A percentile compares a stretch with the other conserved stretches of the same genome.
Evolutionary conservation across 2,329 filamentous ascomycete species (phyloP).

Genomic region (Aureobasidium melanogenum): DNA sequence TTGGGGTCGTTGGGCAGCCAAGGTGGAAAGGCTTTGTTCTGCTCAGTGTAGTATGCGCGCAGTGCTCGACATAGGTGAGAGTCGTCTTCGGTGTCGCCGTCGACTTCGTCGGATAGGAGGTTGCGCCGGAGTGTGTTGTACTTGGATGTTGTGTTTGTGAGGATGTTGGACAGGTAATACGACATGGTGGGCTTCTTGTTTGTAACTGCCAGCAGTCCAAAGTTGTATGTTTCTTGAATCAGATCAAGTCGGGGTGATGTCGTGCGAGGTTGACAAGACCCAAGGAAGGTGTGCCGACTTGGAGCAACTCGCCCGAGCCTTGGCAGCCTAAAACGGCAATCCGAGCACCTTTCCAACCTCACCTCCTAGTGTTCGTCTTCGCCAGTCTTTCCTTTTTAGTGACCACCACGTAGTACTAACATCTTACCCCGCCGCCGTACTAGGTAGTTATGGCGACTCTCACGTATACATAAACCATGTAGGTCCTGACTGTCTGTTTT

Average conservation of each 20-base stretch:
- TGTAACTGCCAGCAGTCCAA: neutral
- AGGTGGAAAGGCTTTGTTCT: constrained; percentile 66
- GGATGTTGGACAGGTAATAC: constrained; percentile 71
- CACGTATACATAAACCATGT: neutral
- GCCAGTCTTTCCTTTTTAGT: neutral
- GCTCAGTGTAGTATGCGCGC: constrained; percentile 85
- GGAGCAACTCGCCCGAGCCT: neutral
- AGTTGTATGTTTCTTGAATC: neutral
- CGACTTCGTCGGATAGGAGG: constrained; percentile 54
- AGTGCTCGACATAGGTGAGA: constrained; percentile 91
- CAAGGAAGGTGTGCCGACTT: neutral
- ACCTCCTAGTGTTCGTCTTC: neutral
- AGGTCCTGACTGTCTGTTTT: neutral
- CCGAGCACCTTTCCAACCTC: neutral
- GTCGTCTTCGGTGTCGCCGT: constrained; percentile 64
- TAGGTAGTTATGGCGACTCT: neutral
- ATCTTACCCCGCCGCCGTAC: constrained; percentile 1
- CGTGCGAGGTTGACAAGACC: neutral
- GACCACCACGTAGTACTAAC: neutral
- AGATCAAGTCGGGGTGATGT: neutral
- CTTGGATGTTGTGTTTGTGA: constrained; percentile 46
- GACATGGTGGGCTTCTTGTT: constrained; percentile 46
- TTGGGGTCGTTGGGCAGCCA: constrained; percentile 93
- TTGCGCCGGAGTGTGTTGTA: constrained; percentile 53
- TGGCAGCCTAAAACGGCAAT: constrained; percentile 2